Conservation (phyloP, 2,329 filamentous ascomycete genomes). For the Penicillium freii region DNA sequence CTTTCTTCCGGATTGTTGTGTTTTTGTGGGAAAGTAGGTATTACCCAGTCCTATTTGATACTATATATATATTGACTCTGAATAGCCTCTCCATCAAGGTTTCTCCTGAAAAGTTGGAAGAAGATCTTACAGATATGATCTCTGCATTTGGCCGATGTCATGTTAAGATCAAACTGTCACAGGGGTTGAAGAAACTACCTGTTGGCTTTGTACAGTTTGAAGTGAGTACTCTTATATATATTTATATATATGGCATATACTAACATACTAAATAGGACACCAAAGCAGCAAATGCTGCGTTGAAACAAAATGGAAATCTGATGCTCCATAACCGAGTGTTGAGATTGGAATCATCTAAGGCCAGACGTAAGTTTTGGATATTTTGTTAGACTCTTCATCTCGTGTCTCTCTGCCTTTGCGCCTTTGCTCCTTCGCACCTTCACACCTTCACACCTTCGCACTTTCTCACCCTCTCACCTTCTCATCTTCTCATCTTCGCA, state of each 20-base stretch:
- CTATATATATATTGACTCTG: slow-evolving; percentile 7
- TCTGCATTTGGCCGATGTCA: slow-evolving; percentile 34
- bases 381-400: neutral
- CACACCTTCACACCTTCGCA: neutral
- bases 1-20: slow-evolving; percentile 36
- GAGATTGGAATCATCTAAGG: slow-evolving; percentile 3
- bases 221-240: slow-evolving; percentile 18
- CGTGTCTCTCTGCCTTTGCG: neutral
- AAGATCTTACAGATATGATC: slow-evolving; percentile 32
- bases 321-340: neutral
- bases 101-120: slow-evolving; percentile 28
- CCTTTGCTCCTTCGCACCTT: neutral
- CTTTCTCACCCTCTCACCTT: neutral
- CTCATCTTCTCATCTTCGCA: neutral
- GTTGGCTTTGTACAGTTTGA: slow-evolving; percentile 43
- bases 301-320: neutral
- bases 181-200: slow-evolving; percentile 33
- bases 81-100: slow-evolving; percentile 29
- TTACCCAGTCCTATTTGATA: neutral
- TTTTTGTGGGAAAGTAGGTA: slow-evolving; percentile 43
- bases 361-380: neutral
- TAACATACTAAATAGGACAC: neutral
- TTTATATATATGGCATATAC: neutral
- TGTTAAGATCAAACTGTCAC: slow-evolving; percentile 34
- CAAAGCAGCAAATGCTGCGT: slow-evolving; percentile 12